phyloP scores from a whole-genome alignment of 169 alveolate genomes.

The Cyclospora cayetanensis region DNA sequence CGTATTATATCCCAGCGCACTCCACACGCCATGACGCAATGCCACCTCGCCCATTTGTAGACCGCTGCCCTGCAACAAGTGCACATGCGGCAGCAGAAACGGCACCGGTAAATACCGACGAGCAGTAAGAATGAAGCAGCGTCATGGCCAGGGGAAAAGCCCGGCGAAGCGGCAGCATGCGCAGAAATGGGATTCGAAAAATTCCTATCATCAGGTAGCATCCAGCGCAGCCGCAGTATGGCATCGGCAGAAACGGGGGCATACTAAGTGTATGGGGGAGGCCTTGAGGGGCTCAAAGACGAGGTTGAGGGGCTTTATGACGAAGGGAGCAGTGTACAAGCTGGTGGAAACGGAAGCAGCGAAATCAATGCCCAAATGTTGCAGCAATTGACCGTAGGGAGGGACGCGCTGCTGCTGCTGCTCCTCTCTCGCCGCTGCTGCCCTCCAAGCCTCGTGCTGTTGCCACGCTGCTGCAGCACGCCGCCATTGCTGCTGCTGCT shows the following conservation, averaged over 20 bases:
- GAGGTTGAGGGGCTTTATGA: neutral
- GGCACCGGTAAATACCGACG: too few species aligned
- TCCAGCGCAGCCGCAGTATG: neutral
- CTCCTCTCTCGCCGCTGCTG: slow-evolving; percentile 4
- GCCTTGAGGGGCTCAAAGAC: slow-evolving; percentile 49
- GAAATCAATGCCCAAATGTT: neutral
- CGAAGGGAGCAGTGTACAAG: slow-evolving; percentile 4
- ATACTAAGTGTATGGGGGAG: slow-evolving; percentile 17
- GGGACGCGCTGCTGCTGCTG: neutral
- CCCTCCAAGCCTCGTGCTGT: neutral
- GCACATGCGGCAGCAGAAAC: neutral
- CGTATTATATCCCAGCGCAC: slow-evolving; percentile 11
- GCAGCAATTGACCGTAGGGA: neutral
- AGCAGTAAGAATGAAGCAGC: neutral
- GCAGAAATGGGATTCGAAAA: neutral
- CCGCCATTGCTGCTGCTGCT: slow-evolving; percentile 4
- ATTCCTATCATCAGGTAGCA: neutral
- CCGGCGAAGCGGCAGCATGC: neutral
- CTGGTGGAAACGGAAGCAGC: neutral
- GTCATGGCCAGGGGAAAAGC: neutral
- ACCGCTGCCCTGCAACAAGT: slow-evolving; percentile 38
- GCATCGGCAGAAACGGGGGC: neutral
- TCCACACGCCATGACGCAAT: slow-evolving; percentile 54
- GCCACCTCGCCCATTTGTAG: slow-evolving; percentile 36
- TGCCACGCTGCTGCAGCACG: slow-evolving; percentile 1